Percentiles rank a stretch among this genome's conserved stretches.
Evolutionary conservation across 2,329 filamentous ascomycete genomes (phyloP).

Genomic region (Diaporthe eres): DNA sequence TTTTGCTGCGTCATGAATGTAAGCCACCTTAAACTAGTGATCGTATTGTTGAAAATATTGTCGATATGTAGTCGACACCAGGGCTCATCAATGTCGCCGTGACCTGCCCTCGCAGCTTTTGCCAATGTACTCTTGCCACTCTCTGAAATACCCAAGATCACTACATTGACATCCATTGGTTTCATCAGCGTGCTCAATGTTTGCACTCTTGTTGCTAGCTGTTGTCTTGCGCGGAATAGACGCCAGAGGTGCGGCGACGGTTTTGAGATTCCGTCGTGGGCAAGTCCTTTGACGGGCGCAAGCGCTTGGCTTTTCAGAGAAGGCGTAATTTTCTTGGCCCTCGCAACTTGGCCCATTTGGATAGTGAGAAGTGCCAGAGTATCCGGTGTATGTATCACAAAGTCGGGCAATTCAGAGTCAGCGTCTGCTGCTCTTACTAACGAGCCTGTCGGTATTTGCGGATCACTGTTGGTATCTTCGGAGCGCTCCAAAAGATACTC

Average conservation of each 20-base stretch:
- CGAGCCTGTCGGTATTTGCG: not conserved
- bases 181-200: not conserved
- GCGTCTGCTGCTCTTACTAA: not conserved
- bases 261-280: not conserved
- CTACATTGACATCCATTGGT: not conserved
- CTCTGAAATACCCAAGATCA: not conserved
- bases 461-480: not conserved
- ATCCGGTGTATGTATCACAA: not conserved
- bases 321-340: too few relatives aligned
- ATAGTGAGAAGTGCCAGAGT: not conserved
- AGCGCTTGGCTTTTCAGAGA: not conserved
- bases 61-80: not conserved
- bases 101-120: not conserved
- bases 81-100: not conserved
- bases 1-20: not conserved
- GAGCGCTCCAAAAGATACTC: not conserved
- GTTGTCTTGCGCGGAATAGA: not conserved
- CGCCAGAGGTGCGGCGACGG: not conserved
- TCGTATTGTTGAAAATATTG: not conserved
- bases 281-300: not conserved
- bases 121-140: constrained; percentile 7
- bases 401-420: not conserved
- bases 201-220: not conserved
- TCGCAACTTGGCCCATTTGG: not conserved
- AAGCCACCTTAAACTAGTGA: not conserved